A percentile compares a stretch with the other conserved stretches of the same genome.
phyloP scores from a whole-genome alignment of 163 green algal genomes.

The Volvox carteri region DNA sequence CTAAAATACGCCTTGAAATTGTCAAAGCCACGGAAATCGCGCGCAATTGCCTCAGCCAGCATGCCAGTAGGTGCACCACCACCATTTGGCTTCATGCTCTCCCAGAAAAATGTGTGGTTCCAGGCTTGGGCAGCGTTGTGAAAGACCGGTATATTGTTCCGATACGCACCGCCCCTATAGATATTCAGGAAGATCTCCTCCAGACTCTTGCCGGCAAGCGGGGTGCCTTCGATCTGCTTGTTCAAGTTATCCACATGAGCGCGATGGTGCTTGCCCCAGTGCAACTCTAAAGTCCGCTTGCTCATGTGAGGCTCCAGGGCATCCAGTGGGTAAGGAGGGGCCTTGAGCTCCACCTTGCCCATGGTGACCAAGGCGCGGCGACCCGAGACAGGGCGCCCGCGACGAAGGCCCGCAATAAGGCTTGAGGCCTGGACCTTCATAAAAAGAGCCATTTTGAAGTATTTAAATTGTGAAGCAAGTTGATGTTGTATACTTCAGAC shows the following conservation, averaged over 20 bases:
- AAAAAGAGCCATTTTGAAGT: conserved; percentile 37
- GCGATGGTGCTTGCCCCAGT: conserved; percentile 96
- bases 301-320: conserved; percentile 89
- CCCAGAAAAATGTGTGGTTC: conserved; percentile 98
- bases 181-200: conserved; percentile 90
- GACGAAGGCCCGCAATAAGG: conserved; percentile 43
- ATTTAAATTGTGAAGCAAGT: background rate
- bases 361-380: conserved; percentile 54
- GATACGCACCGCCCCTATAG: conserved; percentile 94
- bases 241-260: conserved; percentile 93
- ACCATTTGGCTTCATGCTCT: conserved; percentile 88
- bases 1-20: conserved; percentile 85
- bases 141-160: conserved; percentile 88
- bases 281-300: conserved; percentile 83
- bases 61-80: conserved; percentile 72
- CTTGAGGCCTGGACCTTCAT: conserved; percentile 50
- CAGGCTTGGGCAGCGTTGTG: conserved; percentile 97
- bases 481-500: too few species aligned
- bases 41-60: conserved; percentile 76
- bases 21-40: conserved; percentile 80
- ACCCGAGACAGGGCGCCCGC: background rate
- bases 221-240: conserved; percentile 92
- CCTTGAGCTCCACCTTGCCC: conserved; percentile 68
- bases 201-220: conserved; percentile 87
- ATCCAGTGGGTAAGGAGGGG: conserved; percentile 75